These are phyloP conservation scores for Hortaea sp. DNA, from an alignment of 2,329 filamentous ascomycete species.

Conservation along the genomic window DNA sequence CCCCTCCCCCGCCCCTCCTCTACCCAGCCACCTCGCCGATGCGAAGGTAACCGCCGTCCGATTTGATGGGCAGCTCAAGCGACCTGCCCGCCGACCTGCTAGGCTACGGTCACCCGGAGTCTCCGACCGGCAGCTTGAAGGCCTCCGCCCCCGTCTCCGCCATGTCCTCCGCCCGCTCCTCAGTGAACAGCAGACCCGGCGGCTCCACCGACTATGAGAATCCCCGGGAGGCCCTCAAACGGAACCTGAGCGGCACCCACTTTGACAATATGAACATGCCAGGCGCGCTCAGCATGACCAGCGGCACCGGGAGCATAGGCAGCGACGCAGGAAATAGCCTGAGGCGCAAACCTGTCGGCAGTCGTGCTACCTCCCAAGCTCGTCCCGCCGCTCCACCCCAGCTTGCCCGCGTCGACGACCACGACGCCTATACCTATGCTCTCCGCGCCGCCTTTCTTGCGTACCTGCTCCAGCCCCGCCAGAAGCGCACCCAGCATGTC, in stretches of 20 bases:
- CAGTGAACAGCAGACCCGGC: slow-evolving; percentile 28
- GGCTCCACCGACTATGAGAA: slow-evolving; percentile 29
- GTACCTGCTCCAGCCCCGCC: slow-evolving; percentile 83
- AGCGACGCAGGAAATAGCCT: neutral
- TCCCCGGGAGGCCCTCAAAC: slow-evolving; percentile 19
- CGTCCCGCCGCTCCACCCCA: slow-evolving; percentile 2
- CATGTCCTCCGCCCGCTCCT: slow-evolving; percentile 20
- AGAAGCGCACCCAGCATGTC: slow-evolving; percentile 82
- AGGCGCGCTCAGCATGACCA: neutral
- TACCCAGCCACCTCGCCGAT: neutral
- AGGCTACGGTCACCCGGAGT: slow-evolving; percentile 7
- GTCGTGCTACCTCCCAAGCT: slow-evolving; percentile 5
- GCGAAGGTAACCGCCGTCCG: neutral
- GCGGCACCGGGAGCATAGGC: neutral
- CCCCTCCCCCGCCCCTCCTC: too few relatives aligned
- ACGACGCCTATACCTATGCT: slow-evolving; percentile 86
- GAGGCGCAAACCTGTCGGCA: neutral
- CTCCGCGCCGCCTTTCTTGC: slow-evolving; percentile 84
- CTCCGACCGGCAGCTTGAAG: neutral
- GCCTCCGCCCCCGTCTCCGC: slow-evolving; percentile 3
- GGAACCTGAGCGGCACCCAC: slow-evolving; percentile 28
- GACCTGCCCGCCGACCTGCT: slow-evolving; percentile 4
- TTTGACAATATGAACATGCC: neutral
- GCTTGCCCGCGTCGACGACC: slow-evolving; percentile 32
- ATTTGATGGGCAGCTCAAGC: neutral